Percentiles rank a stretch among this genome's conserved stretches.
Evolutionary conservation across 2,329 filamentous ascomycete species (phyloP).

Genomic region (Mollisia scopiformis): DNA sequence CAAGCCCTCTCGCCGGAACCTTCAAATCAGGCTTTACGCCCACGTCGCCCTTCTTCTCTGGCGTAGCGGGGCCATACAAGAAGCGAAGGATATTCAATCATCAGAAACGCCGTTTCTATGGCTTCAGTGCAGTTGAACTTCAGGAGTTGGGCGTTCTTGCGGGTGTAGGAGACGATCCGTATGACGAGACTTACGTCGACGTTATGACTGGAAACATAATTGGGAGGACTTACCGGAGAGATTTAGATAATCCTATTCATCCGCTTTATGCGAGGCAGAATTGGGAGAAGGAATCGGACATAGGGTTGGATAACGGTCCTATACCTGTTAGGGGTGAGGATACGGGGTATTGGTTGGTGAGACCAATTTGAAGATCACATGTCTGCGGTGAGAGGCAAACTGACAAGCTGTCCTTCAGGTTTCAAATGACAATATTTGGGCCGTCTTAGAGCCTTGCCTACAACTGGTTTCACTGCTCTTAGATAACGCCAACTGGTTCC

Average conservation of each 20-base stretch:
- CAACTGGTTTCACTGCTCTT: slow-evolving; percentile 5
- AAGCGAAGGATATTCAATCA: neutral
- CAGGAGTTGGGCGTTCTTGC: neutral
- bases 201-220: neutral
- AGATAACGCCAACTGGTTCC: slow-evolving; percentile 1
- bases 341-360: slow-evolving; percentile 17
- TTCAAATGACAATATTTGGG: slow-evolving; percentile 8
- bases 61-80: neutral
- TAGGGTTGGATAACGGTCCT: slow-evolving; percentile 8
- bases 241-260: slow-evolving; percentile 7
- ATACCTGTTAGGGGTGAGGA: slow-evolving; percentile 10
- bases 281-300: slow-evolving; percentile 10
- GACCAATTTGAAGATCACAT: no score
- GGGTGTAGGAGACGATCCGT: neutral
- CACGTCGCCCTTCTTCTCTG: neutral
- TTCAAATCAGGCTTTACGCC: slow-evolving; percentile 10
- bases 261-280: slow-evolving; percentile 2
- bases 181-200: neutral
- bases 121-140: neutral
- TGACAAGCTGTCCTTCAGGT: neutral
- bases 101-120: slow-evolving; percentile 1
- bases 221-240: neutral
- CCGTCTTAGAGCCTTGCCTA: neutral
- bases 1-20: slow-evolving; percentile 2
- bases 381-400: no score